phyloP scores from a whole-genome alignment of 495 filamentous ascomycete species.

The Lophiostoma macrostomum region DNA sequence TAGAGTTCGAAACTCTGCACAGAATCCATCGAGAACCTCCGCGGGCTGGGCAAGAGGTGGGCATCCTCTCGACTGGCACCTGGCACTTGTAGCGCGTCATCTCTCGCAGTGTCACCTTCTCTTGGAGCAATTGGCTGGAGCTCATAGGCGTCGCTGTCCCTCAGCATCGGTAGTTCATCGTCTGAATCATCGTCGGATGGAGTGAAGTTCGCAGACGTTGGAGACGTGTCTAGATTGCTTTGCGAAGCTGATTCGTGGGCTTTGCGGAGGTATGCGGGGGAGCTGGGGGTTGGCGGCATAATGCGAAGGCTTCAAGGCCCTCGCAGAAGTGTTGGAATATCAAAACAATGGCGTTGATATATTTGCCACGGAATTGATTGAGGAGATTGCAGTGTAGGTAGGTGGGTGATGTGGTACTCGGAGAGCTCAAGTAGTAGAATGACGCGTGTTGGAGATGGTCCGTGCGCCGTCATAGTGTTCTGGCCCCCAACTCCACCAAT shows the following conservation, averaged over 20 bases:
- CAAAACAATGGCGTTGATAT: too few relatives aligned
- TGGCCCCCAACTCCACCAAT: too few relatives aligned
- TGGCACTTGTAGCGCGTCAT: neutral
- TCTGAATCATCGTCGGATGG: constrained; percentile 1
- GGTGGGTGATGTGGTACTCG: too few relatives aligned
- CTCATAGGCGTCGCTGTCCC: neutral
- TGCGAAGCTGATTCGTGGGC: constrained; percentile 7
- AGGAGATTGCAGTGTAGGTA: too few relatives aligned
- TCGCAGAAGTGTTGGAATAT: too few relatives aligned
- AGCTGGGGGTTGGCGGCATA: too few relatives aligned
- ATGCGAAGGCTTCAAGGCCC: too few relatives aligned
- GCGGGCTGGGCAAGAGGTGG: constrained; percentile 5
- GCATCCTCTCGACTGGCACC: constrained; percentile 1
- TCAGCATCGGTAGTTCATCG: constrained; percentile 10
- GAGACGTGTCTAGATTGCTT: constrained; percentile 7
- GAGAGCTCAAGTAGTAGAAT: too few relatives aligned
- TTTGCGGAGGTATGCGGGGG: constrained; percentile 1
- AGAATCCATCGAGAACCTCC: constrained; percentile 12
- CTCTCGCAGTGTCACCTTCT: neutral
- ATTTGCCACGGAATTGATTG: too few relatives aligned
- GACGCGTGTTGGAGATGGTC: too few relatives aligned
- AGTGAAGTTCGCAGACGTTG: neutral
- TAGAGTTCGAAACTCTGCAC: constrained; percentile 59
- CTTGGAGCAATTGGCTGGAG: neutral
- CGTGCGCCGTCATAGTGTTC: too few relatives aligned